These are phyloP conservation scores for Oryza rufipogon DNA, from an alignment of 176 grass and related monocot species.

Conservation along the genomic window DNA sequence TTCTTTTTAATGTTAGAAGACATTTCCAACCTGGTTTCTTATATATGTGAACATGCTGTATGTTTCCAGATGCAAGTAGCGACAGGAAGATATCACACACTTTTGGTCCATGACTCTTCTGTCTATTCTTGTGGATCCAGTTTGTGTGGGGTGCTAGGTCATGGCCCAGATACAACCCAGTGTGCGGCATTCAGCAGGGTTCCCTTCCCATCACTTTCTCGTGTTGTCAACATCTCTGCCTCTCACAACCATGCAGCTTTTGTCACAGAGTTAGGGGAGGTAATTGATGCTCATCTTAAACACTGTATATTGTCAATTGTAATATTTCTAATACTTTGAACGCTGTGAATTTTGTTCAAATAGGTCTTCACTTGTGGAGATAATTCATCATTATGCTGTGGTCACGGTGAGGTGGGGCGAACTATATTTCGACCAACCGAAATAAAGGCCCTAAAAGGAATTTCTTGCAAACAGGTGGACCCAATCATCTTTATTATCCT, in stretches of 20 bases:
- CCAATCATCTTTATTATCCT: conserved; percentile 14
- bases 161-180: conserved; percentile 94
- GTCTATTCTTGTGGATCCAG: conserved; percentile 98
- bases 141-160: conserved; percentile 97
- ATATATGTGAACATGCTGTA: conserved; percentile 44
- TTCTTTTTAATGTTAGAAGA: conserved; percentile 20
- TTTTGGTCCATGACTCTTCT: conserved; percentile 91
- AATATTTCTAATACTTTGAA: background rate
- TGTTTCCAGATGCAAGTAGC: conserved; percentile 97
- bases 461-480: conserved; percentile 86
- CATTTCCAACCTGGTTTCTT: conserved; percentile 45
- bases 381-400: conserved; percentile 97
- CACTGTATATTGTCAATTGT: background rate
- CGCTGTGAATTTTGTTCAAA: conserved; percentile 11
- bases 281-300: conserved; percentile 47
- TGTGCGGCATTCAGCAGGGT: conserved; percentile 78
- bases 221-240: conserved; percentile 84
- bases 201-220: conserved; percentile 80
- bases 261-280: conserved; percentile 90
- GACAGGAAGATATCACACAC: conserved; percentile 96
- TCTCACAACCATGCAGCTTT: conserved; percentile 96
- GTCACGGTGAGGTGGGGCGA: conserved; percentile 82
- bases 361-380: conserved; percentile 98
- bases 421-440: conserved; percentile 91
- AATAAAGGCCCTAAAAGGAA: conserved; percentile 70